Percentiles rank a stretch among this genome's conserved stretches.
Evolutionary conservation across 163 green algal genomes (phyloP).

Genomic region (Chlorella variabilis): DNA sequence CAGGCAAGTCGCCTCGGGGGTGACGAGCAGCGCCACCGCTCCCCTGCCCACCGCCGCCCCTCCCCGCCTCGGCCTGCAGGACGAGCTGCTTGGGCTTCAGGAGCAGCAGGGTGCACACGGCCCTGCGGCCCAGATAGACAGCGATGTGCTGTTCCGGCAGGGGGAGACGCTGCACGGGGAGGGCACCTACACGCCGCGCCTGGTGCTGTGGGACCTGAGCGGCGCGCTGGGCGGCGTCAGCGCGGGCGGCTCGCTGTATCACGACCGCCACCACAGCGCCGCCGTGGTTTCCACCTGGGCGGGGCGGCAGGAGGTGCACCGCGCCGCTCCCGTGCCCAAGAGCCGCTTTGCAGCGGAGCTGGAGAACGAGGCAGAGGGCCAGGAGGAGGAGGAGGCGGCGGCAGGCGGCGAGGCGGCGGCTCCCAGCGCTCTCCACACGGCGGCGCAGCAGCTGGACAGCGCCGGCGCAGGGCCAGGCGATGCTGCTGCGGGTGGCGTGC

Average conservation of each 20-base stretch:
- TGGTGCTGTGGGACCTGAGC: constrained; percentile 65
- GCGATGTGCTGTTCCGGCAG: constrained; percentile 55
- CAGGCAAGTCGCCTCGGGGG: constrained; percentile 57
- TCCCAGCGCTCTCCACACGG: constrained; percentile 43
- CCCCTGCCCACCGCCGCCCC: background rate
- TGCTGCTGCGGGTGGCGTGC: constrained; percentile 2
- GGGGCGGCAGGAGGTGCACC: constrained; percentile 60
- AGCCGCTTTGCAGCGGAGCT: constrained; percentile 56
- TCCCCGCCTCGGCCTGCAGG: constrained; percentile 53
- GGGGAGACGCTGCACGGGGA: constrained; percentile 53
- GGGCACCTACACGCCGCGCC: constrained; percentile 59
- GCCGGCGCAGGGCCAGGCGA: no score
- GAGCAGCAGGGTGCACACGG: constrained; percentile 41
- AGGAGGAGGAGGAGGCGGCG: constrained; percentile 3
- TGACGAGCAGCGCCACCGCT: no score
- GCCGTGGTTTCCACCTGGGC: constrained; percentile 49
- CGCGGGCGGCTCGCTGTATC: constrained; percentile 19
- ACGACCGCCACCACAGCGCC: background rate
- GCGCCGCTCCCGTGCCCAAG: constrained; percentile 31
- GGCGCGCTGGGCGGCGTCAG: constrained; percentile 56
- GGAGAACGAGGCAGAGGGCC: constrained; percentile 49
- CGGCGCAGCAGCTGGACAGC: constrained; percentile 47
- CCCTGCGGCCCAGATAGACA: constrained; percentile 51
- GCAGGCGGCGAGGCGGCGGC: background rate
- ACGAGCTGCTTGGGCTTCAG: constrained; percentile 67